Evolutionary conservation across 2,329 filamentous ascomycete species (phyloP), one percentile per base, ranked within the genome.

Genomic region (Fusarium circinatum): DNA sequence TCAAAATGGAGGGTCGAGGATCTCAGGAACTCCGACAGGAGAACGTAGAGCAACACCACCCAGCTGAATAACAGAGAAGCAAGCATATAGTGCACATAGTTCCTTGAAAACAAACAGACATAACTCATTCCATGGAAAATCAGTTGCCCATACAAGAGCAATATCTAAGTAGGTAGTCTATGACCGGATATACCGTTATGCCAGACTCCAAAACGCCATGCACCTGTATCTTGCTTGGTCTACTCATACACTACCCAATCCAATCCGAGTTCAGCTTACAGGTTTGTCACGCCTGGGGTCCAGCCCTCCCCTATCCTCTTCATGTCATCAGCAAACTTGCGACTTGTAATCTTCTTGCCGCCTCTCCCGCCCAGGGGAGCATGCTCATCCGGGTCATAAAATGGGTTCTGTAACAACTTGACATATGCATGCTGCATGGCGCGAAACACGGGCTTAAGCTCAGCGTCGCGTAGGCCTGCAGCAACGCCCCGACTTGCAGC

Each of bases 361-460:
- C 87, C 86, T 32, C 82, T 82, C 1, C 87, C 88, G 2, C 82
- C 82, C 8, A 85, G 81, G 55, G 92, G 93, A 71, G 89, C 89
- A 81, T 95, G 91, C 78, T 96, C 93, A 80, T 98, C 95, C 15
- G 96, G 96, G 52, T 93, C 91, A 82, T 95, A 98, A 83, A 99
- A 99, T 0, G 96, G 96, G 79, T 99, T 98, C 83, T 98, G 93
- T 75, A 98, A 85, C 58, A 99, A 85, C 70, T 90, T 87, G 65
- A 98, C 93, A 79, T 98, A 99, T 36, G 96, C 95, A n/a, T 89
- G 92, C 84, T 98, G 96, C 83, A 99, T 90, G 34, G 95, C 95
- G 80, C 92, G 90, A 80, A 99, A 99, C 32, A 96, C 95, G 39
- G 93, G 91, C 81, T 95, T 95, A 79, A 98, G 85, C 83, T 98